Base-by-base conservation (phyloP, 2,329 filamentous ascomycete species). In the Talaromyces sp. region DNA sequence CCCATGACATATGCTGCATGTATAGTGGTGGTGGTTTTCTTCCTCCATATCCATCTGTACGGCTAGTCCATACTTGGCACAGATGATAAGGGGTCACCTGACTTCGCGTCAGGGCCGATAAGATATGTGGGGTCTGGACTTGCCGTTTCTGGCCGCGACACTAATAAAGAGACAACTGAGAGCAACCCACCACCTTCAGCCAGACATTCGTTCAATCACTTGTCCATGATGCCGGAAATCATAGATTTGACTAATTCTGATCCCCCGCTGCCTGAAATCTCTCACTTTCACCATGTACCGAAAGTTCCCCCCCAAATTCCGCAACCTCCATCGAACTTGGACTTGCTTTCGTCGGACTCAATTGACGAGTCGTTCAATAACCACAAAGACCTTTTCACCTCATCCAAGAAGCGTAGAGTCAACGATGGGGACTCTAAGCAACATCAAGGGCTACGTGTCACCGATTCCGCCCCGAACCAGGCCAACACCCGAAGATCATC, bases 161-260 rank as follows among this genome's bases (percentile, higher is more conserved):
- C n/a, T n/a, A n/a, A n/a, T n/a, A n/a, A n/a, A n/a, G n/a, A n/a
- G n/a, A n/a, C n/a, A n/a, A n/a, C n/a, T n/a, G n/a, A n/a, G n/a
- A n/a, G n/a, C n/a, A n/a, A n/a, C n/a, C n/a, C n/a, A n/a, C n/a
- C n/a, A n/a, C n/a, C n/a, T 36, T 16, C 39, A 10, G 37, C 9
- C 17, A 41, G 5, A 41, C 13, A 22, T 7, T 17, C 32, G 14
- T 19, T 17, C 6, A 16, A 11, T 13, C 16, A 35, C 42, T 35
- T 50, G 39, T 51, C 41, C 17, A 59, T 44, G 40, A 76, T 75
- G 73, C 70, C 67, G 44, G 71, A 75, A 51, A 60, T 75, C 33
- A 75, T 76, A 48, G 61, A 68, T 51, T 63, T 76, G 6, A 40
- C 75, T 19, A 72, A 71, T 14, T 75, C 70, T 3, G 67, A 70